phyloP scores from a whole-genome alignment of 2,329 filamentous ascomycete species.

The Tolypocladium ovalisporum region DNA sequence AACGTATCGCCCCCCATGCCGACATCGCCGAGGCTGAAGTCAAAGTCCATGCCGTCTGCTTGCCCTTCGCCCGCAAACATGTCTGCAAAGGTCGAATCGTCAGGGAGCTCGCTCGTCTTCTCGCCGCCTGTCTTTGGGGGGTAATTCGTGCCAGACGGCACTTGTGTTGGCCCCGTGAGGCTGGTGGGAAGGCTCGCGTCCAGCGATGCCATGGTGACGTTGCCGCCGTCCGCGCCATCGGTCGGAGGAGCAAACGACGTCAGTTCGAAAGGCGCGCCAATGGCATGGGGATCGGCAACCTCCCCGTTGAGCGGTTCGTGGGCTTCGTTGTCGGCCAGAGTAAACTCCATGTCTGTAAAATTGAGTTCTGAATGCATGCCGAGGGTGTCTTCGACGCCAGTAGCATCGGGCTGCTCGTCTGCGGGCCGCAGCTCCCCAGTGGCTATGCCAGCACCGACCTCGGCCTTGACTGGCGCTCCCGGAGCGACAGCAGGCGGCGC shows the following conservation, averaged over 20 bases:
- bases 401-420: constrained; percentile 11
- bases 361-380: constrained; percentile 27
- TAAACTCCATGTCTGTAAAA: constrained; percentile 48
- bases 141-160: not conserved
- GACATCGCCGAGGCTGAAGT: constrained; percentile 16
- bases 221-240: constrained; percentile 15
- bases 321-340: constrained; percentile 28
- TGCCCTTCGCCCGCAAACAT: constrained; percentile 34
- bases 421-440: constrained; percentile 13
- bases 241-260: constrained; percentile 27
- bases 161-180: constrained; percentile 6
- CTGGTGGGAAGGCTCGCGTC: constrained; percentile 19
- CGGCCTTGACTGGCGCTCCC: constrained; percentile 10
- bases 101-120: constrained; percentile 16
- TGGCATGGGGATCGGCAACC: constrained; percentile 6
- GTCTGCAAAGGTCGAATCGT: constrained; percentile 27
- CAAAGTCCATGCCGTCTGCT: constrained; percentile 25
- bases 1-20: constrained; percentile 30
- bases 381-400: constrained; percentile 7
- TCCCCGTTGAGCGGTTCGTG: constrained; percentile 10
- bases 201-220: constrained; percentile 13
- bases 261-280: constrained; percentile 34
- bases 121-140: constrained; percentile 10
- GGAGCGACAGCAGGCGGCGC: not conserved
- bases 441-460: constrained; percentile 15